phyloP scores from a whole-genome alignment of 345 rosid genomes.

The Aquilaria malaccensis region DNA sequence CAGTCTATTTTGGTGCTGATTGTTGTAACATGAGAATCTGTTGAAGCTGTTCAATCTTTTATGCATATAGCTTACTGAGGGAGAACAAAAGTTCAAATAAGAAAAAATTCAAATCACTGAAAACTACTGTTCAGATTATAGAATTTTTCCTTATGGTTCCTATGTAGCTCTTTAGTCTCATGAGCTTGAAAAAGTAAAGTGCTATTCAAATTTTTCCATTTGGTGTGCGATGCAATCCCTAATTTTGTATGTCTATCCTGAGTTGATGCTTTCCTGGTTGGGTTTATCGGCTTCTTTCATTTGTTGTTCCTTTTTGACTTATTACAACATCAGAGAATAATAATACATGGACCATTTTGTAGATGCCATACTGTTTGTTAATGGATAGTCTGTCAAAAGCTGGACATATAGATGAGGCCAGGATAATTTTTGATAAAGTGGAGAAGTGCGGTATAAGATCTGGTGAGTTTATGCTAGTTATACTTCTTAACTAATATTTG shows the following conservation, averaged over 20 bases:
- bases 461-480: slow-evolving; percentile 37
- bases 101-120: no score
- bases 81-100: no score
- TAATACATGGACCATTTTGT: slow-evolving; percentile 11
- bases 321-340: no score
- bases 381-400: slow-evolving; percentile 89
- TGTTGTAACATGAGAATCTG: no score
- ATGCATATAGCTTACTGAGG: no score
- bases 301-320: slow-evolving; percentile 11
- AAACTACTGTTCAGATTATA: no score
- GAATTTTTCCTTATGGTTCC: no score
- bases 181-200: no score
- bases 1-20: no score
- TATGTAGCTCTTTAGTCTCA: no score
- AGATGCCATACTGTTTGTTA: slow-evolving; percentile 90
- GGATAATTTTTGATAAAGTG: slow-evolving; percentile 49
- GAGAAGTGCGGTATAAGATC: slow-evolving; percentile 52
- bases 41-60: no score
- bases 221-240: no score
- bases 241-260: neutral
- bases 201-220: neutral
- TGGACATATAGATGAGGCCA: slow-evolving; percentile 69
- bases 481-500: neutral
- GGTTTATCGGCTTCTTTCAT: slow-evolving; percentile 12
- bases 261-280: slow-evolving; percentile 2